Conservation (phyloP, 2,329 filamentous ascomycete genomes). For the Aspergillus ochraceoroseus region DNA sequence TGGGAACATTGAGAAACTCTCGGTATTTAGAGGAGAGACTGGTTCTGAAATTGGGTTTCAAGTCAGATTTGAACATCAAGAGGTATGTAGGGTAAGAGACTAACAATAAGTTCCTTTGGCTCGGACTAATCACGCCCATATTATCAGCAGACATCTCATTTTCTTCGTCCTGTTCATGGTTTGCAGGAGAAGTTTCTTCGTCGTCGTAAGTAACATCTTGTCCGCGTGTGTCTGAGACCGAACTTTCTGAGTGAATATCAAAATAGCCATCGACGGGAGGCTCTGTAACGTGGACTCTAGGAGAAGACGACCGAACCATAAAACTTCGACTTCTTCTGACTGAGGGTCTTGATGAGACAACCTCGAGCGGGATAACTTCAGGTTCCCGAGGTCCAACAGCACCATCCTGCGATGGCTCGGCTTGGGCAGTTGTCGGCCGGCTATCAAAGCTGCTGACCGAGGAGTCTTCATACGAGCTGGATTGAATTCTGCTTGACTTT, state of each 20-base stretch:
- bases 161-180: slow-evolving; percentile 6
- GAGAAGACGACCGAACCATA: slow-evolving; percentile 20
- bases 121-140: slow-evolving; percentile 6
- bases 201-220: background rate
- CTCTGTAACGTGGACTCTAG: slow-evolving; percentile 30
- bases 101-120: slow-evolving; percentile 11
- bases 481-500: slow-evolving; percentile 20
- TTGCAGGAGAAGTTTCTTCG: background rate
- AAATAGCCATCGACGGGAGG: slow-evolving; percentile 23
- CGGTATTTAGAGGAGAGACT: slow-evolving; percentile 21
- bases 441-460: slow-evolving; percentile 32
- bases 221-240: slow-evolving; percentile 5
- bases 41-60: slow-evolving; percentile 2
- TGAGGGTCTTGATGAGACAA: slow-evolving; percentile 17
- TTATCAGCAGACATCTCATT: slow-evolving; percentile 6
- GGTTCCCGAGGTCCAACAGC: background rate
- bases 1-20: slow-evolving; percentile 25
- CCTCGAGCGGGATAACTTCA: slow-evolving; percentile 6
- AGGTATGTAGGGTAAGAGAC: background rate
- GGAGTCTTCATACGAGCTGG: slow-evolving; percentile 27
- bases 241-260: slow-evolving; percentile 12
- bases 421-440: slow-evolving; percentile 22
- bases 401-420: slow-evolving; percentile 14
- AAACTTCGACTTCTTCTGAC: slow-evolving; percentile 27
- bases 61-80: background rate